These are phyloP conservation scores for Solanum paucissectum DNA, from an alignment of 257 asterid genomes.

Conservation along the genomic window DNA sequence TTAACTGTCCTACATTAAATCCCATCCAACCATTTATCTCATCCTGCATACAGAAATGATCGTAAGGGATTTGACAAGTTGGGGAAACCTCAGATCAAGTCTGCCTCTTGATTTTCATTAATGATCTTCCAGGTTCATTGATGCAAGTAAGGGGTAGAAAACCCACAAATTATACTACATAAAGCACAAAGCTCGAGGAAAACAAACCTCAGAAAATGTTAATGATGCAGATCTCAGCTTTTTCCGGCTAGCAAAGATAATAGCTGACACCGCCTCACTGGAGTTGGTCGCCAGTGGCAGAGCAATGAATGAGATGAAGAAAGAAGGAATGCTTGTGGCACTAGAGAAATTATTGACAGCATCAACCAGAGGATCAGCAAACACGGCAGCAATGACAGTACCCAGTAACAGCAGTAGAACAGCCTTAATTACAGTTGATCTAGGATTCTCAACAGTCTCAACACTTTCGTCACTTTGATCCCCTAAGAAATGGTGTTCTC, in stretches of 20 bases:
- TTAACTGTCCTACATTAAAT: background rate
- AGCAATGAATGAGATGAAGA: conserved; percentile 80
- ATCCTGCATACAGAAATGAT: background rate
- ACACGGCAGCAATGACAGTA: conserved; percentile 72
- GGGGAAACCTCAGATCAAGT: background rate
- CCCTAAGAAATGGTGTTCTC: conserved; percentile 57
- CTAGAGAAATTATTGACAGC: conserved; percentile 72
- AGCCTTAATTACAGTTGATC: conserved; percentile 47
- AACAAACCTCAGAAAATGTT: conserved; percentile 84
- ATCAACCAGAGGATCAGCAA: conserved; percentile 92
- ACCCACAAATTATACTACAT: background rate
- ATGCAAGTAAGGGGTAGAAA: background rate
- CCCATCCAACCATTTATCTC: background rate
- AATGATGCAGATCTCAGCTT: conserved; percentile 68
- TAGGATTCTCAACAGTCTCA: conserved; percentile 48
- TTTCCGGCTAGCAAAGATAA: conserved; percentile 77
- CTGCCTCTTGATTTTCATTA: background rate
- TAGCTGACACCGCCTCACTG: conserved; percentile 88
- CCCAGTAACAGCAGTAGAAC: conserved; percentile 59
- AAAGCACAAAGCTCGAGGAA: background rate
- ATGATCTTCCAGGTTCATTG: background rate
- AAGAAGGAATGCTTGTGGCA: conserved; percentile 78
- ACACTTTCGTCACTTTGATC: conserved; percentile 45
- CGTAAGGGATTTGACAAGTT: background rate
- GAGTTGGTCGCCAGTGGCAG: conserved; percentile 94